phyloP scores from a whole-genome alignment of 352 stramenopile species.

The Globisporangium sylvaticum region DNA sequence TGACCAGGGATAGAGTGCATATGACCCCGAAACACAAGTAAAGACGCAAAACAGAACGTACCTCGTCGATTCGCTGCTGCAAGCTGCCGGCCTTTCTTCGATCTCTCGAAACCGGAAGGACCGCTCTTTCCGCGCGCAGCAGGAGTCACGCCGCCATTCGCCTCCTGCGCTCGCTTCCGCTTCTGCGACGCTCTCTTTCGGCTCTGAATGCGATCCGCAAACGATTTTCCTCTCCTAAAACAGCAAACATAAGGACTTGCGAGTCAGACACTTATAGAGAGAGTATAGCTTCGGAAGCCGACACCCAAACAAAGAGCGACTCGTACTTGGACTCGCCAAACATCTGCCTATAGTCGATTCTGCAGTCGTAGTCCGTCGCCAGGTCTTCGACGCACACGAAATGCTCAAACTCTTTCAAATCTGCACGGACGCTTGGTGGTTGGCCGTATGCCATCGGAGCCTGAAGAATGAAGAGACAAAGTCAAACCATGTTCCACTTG shows the following conservation, averaged over 20 bases:
- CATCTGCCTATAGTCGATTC: constrained; percentile 68
- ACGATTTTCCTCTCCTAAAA: constrained; percentile 39
- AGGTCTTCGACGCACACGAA: constrained; percentile 68
- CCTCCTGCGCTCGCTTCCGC: constrained; percentile 16
- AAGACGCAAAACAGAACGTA: neutral
- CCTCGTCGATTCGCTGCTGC: constrained; percentile 10
- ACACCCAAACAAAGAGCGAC: neutral
- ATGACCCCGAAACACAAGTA: too few relatives aligned
- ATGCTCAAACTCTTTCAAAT: constrained; percentile 58
- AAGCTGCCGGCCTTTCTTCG: neutral
- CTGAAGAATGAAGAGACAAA: neutral
- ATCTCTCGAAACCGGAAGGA: neutral
- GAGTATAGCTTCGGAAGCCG: neutral
- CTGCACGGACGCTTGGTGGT: constrained; percentile 24
- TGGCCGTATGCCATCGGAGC: constrained; percentile 15
- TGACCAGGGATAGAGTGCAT: neutral
- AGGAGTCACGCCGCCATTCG: neutral
- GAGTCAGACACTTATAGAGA: neutral
- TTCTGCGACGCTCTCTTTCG: constrained; percentile 28
- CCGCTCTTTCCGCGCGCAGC: constrained; percentile 19
- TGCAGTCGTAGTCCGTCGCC: constrained; percentile 41
- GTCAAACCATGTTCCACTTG: neutral
- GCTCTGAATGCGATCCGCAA: constrained; percentile 56
- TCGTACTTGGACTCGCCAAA: constrained; percentile 61
- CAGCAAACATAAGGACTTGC: neutral